Evolutionary conservation across 2,329 filamentous ascomycete species (phyloP), one percentile per base, ranked within the genome.

Genomic region (Phaeophleospora eucalypticola): DNA sequence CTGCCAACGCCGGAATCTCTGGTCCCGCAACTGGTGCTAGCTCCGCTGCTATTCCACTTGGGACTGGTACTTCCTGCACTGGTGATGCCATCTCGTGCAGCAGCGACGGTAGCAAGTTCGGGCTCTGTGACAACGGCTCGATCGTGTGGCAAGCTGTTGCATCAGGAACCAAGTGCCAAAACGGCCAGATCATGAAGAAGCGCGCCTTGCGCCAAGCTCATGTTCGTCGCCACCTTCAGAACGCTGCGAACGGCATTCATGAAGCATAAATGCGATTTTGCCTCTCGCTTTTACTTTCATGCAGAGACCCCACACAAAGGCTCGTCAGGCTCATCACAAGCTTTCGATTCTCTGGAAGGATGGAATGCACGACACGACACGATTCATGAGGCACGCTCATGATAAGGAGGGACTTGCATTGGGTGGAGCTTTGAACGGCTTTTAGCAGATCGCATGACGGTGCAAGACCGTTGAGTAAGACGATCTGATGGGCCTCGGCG

Each of bases 161-260:
- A 3, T 55, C 67, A 6, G 73, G 73, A n/a, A 76, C 72, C 1
- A 64, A 61, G 1, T 75, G 71, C 59, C 49, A 49, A 45, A 66
- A 69, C 51, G 71, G 70, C 21, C 69, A 73, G 42, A 49, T 54
- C 41, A 12, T 45, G 33, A 63, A 54, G 45, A 46, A 51, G 7
- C 34, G 32, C 1, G 35, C 17, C 18, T 16, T 43, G 2, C 49
- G 47, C 10, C 36, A 52, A 10, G 49, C 38, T 24, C 49, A 52
- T 36, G 38, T 49, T 17, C 53, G 53, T 19, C 53, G 51, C 14
- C 48, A 51, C 21, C 36, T 24, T 3, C 44, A 41, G 43, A 39
- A 43, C 14, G 46, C 33, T 6, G 32, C 17, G 9, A 33, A 37
- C 9, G 12, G 34, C 29, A 14, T 21, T 17, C 29, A 42, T 18